A percentile compares a stretch with the other conserved stretches of the same genome.
Conservation (phyloP, 2,329 filamentous ascomycete species). For the Diaporthe destruens region DNA sequence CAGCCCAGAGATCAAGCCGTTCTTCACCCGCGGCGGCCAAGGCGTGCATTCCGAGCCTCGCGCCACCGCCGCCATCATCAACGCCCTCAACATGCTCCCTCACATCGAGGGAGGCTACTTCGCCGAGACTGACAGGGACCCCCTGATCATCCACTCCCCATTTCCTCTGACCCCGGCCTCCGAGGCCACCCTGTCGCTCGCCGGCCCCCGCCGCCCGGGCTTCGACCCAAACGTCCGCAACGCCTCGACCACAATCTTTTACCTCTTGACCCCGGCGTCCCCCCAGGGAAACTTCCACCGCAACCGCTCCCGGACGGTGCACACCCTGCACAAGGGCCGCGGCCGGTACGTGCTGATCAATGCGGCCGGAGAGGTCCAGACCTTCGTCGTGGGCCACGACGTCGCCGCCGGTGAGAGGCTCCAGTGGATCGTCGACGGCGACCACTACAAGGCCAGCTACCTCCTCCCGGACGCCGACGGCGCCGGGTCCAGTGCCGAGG, state of each 20-base stretch:
- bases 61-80: constrained; percentile 47
- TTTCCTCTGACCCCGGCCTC: constrained; percentile 58
- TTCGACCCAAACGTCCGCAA: constrained; percentile 60
- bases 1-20: constrained; percentile 13
- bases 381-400: constrained; percentile 72
- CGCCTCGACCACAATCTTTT: constrained; percentile 73
- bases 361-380: constrained; percentile 68
- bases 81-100: constrained; percentile 59
- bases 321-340: constrained; percentile 73
- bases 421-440: constrained; percentile 78
- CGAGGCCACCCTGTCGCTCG: constrained; percentile 51
- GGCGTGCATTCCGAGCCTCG: constrained; percentile 37
- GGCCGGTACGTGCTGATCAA: constrained; percentile 76
- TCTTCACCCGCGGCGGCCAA: constrained; percentile 9
- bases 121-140: constrained; percentile 69
- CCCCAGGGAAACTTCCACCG: constrained; percentile 73
- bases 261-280: constrained; percentile 68
- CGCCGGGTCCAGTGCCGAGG: constrained; percentile 54
- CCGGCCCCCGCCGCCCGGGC: constrained; percentile 49
- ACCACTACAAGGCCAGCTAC: constrained; percentile 75
- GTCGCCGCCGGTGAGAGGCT: constrained; percentile 69
- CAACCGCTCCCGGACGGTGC: constrained; percentile 72
- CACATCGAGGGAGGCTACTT: constrained; percentile 77
- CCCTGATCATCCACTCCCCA: constrained; percentile 65
- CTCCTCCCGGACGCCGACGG: constrained; percentile 60